Percentiles rank a stretch among this genome's conserved stretches.
phyloP scores from a whole-genome alignment of 306 rosid species.

The Bauhinia variegata region DNA sequence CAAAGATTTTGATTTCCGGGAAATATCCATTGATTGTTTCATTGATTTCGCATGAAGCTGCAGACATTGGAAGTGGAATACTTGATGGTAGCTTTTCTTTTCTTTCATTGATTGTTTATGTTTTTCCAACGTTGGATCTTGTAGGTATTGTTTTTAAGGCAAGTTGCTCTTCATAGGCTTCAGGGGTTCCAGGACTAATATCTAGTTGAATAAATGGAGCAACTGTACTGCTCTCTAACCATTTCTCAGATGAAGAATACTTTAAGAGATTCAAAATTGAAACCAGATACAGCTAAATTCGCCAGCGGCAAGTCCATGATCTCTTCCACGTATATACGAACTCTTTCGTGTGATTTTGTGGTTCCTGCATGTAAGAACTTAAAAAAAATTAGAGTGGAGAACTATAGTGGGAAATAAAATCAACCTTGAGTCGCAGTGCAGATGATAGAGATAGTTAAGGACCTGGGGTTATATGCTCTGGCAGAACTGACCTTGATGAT shows the following conservation, averaged over 20 bases:
- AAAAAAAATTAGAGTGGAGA: too few relatives aligned
- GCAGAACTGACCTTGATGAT: too few relatives aligned
- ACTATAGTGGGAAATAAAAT: too few relatives aligned
- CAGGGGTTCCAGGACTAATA: constrained; percentile 40
- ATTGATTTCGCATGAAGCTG: constrained; percentile 72
- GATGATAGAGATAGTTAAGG: too few relatives aligned
- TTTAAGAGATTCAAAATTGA: constrained; percentile 28
- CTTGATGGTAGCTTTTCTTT: constrained; percentile 51
- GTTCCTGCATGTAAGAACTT: too few relatives aligned
- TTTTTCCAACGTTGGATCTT: constrained; percentile 41
- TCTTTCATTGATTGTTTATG: constrained; percentile 50
- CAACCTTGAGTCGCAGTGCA: too few relatives aligned
- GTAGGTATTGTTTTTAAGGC: constrained; percentile 20
- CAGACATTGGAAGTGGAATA: constrained; percentile 68
- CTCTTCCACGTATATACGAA: not conserved
- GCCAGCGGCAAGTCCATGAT: constrained; percentile 8
- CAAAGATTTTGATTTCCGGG: constrained; percentile 67
- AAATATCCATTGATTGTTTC: constrained; percentile 66
- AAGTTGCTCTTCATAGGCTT: constrained; percentile 34
- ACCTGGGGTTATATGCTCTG: too few relatives aligned
- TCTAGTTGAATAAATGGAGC: constrained; percentile 44
- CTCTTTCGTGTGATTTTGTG: too few relatives aligned
- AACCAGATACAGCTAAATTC: constrained; percentile 29
- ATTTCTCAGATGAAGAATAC: constrained; percentile 37
- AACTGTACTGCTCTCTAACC: constrained; percentile 41